These are phyloP conservation scores for Acanthamoeba triangularis DNA, from an alignment of 208 protist species.

Conservation along the genomic window DNA sequence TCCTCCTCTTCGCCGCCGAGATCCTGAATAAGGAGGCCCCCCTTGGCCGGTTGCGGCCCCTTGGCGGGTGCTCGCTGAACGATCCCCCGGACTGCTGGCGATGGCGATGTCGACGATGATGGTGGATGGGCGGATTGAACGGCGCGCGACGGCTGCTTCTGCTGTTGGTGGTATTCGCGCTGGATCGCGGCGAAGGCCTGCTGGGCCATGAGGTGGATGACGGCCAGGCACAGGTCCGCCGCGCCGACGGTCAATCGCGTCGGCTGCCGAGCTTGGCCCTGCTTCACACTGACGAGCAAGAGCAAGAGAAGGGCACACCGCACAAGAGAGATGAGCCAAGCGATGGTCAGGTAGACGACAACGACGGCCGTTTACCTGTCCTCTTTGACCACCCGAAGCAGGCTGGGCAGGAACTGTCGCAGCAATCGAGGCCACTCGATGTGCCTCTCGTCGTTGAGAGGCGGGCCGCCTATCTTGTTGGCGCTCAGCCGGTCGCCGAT, in stretches of 20 bases:
- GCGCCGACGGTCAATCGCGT: conserved; percentile 38
- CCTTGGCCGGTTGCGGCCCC: background rate
- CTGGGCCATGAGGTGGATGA: background rate
- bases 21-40: background rate
- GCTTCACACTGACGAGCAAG: background rate
- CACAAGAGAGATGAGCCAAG: no score
- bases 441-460: background rate
- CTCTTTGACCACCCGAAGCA: background rate
- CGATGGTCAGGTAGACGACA: no score
- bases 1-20: background rate
- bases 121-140: background rate
- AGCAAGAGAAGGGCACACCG: no score
- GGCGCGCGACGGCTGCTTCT: background rate
- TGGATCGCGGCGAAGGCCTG: background rate
- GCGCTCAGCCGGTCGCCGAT: background rate
- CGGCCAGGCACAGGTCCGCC: background rate
- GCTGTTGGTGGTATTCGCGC: background rate
- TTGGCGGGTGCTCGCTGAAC: background rate
- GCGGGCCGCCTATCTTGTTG: background rate
- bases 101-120: background rate
- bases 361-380: background rate
- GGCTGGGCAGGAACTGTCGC: background rate
- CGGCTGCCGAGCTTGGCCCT: background rate
- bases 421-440: background rate
- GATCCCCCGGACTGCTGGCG: background rate